Percentiles rank a stretch among this genome's conserved stretches.
phyloP scores from a whole-genome alignment of 2,329 filamentous ascomycete species.

The Colletotrichum sp. region DNA sequence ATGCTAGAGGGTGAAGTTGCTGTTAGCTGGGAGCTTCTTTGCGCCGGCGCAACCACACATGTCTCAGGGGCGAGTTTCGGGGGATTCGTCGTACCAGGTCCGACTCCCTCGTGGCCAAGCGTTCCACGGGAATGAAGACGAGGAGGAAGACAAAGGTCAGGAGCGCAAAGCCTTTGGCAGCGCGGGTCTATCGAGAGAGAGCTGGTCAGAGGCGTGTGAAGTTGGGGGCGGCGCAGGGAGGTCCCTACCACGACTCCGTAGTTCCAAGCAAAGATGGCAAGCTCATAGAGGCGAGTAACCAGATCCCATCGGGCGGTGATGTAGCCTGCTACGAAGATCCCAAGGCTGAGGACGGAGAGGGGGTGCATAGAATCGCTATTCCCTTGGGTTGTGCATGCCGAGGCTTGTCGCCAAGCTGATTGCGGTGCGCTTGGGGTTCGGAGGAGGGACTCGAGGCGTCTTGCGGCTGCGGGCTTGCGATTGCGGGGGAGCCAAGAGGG shows the following conservation, averaged over 20 bases:
- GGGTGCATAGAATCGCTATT: slow-evolving; percentile 83
- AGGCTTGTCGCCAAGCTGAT: slow-evolving; percentile 21
- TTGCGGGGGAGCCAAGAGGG: background rate
- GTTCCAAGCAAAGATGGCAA: slow-evolving; percentile 97
- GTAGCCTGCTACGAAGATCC: slow-evolving; percentile 99
- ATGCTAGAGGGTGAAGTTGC: slow-evolving; percentile 61
- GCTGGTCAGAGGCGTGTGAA: background rate
- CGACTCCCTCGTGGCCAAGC: slow-evolving; percentile 81
- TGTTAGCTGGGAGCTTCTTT: slow-evolving; percentile 28
- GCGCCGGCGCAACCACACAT: slow-evolving; percentile 12
- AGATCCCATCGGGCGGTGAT: slow-evolving; percentile 99
- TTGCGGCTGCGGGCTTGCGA: slow-evolving; percentile 6
- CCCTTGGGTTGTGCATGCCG: slow-evolving; percentile 50
- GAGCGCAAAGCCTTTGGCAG: slow-evolving; percentile 82
- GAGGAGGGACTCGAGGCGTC: background rate
- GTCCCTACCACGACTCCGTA: slow-evolving; percentile 90
- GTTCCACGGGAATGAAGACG: slow-evolving; percentile 82
- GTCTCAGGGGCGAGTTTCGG: slow-evolving; percentile 13
- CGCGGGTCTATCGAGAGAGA: slow-evolving; percentile 67
- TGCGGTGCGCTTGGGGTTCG: background rate
- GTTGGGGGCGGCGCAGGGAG: background rate
- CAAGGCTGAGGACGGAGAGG: slow-evolving; percentile 93
- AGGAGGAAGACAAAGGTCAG: slow-evolving; percentile 86
- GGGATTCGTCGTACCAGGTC: slow-evolving; percentile 67
- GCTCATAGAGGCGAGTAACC: slow-evolving; percentile 94